Evolutionary conservation across 1,139 yeast genomes (phyloP), one percentile per base, ranked within the genome.

Genomic region (Tardiomyces depauwii): DNA sequence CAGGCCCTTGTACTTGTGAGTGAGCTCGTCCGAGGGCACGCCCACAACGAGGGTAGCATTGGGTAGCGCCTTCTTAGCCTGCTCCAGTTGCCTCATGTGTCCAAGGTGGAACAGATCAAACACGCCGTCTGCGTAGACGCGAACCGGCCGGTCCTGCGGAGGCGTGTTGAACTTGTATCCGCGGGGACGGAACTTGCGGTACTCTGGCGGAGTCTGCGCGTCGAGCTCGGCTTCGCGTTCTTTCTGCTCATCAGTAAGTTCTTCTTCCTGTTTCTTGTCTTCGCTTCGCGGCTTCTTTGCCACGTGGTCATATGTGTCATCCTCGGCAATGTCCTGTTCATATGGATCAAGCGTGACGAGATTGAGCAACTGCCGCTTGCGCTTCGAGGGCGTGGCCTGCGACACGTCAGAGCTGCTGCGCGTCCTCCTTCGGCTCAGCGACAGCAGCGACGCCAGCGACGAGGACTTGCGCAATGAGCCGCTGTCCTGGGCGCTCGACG

Each of bases 51-150:
- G 72, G 48, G 78, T 74, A 36, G 84, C 94, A 57, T 86, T 86
- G 7, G 84, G 82, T 53, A 91, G 78, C n/a, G 95, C 78, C 64
- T 88, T 89, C 60, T 91, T 89, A 54, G 97, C 89, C 67, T 91
- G 98, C 62, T 91, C 97, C 58, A 91, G 72, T 64, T 91, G 98
- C 59, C 86, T 80, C 97, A 91, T 91, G 63, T 91, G 98, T 21
- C 98, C 98, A 60, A 91, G 67, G 65, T 91, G 98, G 68, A 91
- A 91, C 54, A 91, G 71, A 66, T 91, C 98, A 70, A 91, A 91
- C 19, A 91, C 96, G 43, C 98, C 98, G 65, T 91, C 98, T 5
- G 98, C 98, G 61, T 91, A 91, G 21, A 91, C 77, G 51, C 98
- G 75, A 38, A 91, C 80, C 1, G 96, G 91, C 50, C 96, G 74